These are phyloP conservation scores for Rhinocladiella mackenziei DNA, from an alignment of 2,329 filamentous ascomycete genomes.

Conservation along the genomic window DNA sequence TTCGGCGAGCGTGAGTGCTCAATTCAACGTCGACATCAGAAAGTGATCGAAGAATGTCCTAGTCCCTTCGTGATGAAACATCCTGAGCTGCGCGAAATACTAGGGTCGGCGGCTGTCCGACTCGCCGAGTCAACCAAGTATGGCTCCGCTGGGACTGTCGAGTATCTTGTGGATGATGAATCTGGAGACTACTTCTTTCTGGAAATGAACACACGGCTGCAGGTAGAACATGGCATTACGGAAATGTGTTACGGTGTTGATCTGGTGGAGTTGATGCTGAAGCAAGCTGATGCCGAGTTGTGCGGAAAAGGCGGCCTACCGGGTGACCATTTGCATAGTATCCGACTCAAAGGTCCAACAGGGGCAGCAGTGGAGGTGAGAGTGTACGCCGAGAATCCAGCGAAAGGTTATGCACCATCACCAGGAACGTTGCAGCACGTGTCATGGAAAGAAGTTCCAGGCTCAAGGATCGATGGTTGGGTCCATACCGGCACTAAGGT, in stretches of 20 bases:
- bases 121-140: slow-evolving; percentile 59
- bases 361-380: slow-evolving; percentile 53
- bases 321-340: slow-evolving; percentile 38
- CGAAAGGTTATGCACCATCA: slow-evolving; percentile 55
- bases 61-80: slow-evolving; percentile 60
- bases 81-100: slow-evolving; percentile 59
- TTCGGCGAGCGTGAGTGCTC: slow-evolving; percentile 86
- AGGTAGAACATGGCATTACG: slow-evolving; percentile 58
- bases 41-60: slow-evolving; percentile 85
- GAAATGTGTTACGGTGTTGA: slow-evolving; percentile 55
- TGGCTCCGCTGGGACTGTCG: slow-evolving; percentile 82
- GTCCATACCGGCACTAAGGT: slow-evolving; percentile 55
- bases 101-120: slow-evolving; percentile 66
- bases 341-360: slow-evolving; percentile 43
- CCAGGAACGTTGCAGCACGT: slow-evolving; percentile 58
- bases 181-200: slow-evolving; percentile 70
- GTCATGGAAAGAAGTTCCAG: slow-evolving; percentile 48
- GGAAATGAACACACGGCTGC: slow-evolving; percentile 57
- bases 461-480: slow-evolving; percentile 61
- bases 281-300: slow-evolving; percentile 51
- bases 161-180: slow-evolving; percentile 84
- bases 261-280: slow-evolving; percentile 54
- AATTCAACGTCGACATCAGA: slow-evolving; percentile 81
- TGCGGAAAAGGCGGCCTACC: slow-evolving; percentile 45
- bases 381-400: slow-evolving; percentile 57